Evolutionary conservation across 345 rosid genomes (phyloP).

Genomic region (Eucalyptus tenuipes): DNA sequence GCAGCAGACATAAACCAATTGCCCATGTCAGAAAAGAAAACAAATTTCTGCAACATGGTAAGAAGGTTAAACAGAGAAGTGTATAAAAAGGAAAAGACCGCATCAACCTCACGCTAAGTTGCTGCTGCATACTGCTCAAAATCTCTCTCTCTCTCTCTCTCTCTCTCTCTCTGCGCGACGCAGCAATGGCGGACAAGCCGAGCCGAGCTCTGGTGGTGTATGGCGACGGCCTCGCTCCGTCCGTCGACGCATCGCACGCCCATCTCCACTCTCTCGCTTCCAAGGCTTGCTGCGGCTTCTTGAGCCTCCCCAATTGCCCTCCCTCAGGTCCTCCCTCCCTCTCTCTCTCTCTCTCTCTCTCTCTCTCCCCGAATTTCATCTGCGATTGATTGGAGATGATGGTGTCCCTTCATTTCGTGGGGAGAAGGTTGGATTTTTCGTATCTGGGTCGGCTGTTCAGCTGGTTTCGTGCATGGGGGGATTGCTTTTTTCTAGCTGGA

Average conservation of each 20-base stretch:
- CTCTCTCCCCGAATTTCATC: background rate
- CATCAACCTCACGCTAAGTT: background rate
- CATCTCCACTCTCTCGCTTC: conserved; percentile 75
- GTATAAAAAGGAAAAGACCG: background rate
- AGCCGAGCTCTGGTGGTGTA: conserved; percentile 68
- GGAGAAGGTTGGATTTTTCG: background rate
- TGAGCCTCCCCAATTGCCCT: conserved; percentile 73
- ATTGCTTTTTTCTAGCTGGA: background rate
- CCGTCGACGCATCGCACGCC: conserved; percentile 28
- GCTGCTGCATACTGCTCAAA: background rate
- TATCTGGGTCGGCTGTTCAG: background rate
- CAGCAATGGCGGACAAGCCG: conserved; percentile 86
- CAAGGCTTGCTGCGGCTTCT: conserved; percentile 47
- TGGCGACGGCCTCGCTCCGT: conserved; percentile 79
- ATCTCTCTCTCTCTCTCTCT: background rate
- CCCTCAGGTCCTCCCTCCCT: conserved; percentile 41
- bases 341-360: background rate
- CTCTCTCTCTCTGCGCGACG: background rate
- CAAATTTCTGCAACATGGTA: background rate
- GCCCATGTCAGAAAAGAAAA: background rate
- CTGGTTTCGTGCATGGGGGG: background rate
- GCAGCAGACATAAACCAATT: background rate
- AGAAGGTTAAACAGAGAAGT: background rate
- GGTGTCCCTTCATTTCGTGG: background rate
- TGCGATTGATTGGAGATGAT: background rate